These are phyloP conservation scores for Globisporangium acanthophoron DNA, from an alignment of 352 stramenopile species.

Conservation along the genomic window DNA sequence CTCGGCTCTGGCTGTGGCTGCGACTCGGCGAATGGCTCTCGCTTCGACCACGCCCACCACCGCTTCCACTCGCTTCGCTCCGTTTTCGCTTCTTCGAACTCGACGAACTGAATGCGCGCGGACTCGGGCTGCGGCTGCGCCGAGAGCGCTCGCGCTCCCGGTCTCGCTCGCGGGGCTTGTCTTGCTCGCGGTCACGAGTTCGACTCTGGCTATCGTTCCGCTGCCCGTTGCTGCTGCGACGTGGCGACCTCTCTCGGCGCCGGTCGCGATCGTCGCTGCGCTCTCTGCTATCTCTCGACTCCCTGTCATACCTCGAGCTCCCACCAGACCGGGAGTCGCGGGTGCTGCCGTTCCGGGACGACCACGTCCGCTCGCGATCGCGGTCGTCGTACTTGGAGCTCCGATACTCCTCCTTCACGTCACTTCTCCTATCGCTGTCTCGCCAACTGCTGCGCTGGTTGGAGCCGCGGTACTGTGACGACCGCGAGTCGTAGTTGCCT, in stretches of 20 bases:
- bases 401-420: constrained; percentile 14
- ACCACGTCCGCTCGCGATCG: constrained; percentile 11
- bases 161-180: constrained; percentile 17
- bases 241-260: constrained; percentile 12
- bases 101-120: constrained; percentile 19
- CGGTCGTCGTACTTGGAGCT: constrained; percentile 20
- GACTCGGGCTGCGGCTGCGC: constrained; percentile 32
- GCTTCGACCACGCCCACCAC: constrained; percentile 7
- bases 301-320: constrained; percentile 11
- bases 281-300: constrained; percentile 5
- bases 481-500: constrained; percentile 6
- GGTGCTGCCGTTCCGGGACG: constrained; percentile 8
- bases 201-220: constrained; percentile 7
- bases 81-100: constrained; percentile 37
- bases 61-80: constrained; percentile 18
- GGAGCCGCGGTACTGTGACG: constrained; percentile 9
- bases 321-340: constrained; percentile 1
- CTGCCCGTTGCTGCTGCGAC: not conserved
- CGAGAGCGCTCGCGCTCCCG: constrained; percentile 21
- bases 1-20: constrained; percentile 37
- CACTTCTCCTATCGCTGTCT: constrained; percentile 8
- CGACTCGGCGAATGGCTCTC: constrained; percentile 38
- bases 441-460: constrained; percentile 1
- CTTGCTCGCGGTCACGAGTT: constrained; percentile 23
- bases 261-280: constrained; percentile 7